Conservation (phyloP, 78 protist species). For the Cavenderia fasciculata region DNA sequence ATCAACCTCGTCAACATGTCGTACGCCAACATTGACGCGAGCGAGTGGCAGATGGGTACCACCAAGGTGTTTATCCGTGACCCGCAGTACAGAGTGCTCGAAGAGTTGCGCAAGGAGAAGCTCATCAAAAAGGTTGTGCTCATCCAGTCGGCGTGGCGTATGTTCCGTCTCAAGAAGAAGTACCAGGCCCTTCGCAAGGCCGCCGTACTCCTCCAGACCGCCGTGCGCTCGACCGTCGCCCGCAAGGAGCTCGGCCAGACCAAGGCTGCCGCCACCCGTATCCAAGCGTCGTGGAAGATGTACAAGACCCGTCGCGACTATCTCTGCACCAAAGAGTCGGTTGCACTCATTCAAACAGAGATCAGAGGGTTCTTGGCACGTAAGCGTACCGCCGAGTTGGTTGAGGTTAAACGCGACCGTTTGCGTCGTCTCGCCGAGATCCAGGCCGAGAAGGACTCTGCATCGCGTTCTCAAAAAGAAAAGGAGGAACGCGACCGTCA, state of each 20-base stretch:
- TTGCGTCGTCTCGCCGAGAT: slow-evolving; percentile 34
- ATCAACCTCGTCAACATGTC: neutral
- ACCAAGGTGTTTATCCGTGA: slow-evolving; percentile 81
- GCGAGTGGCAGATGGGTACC: slow-evolving; percentile 64
- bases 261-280: slow-evolving; percentile 33
- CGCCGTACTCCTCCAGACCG: slow-evolving; percentile 9
- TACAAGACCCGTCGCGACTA: slow-evolving; percentile 6
- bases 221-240: neutral
- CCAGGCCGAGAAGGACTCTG: slow-evolving; percentile 44
- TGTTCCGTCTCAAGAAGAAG: slow-evolving; percentile 35
- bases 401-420: slow-evolving; percentile 21
- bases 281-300: slow-evolving; percentile 66
- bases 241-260: slow-evolving; percentile 23
- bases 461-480: slow-evolving; percentile 20
- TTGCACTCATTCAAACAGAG: neutral
- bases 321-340: neutral
- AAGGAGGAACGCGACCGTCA: slow-evolving; percentile 51
- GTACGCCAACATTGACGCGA: neutral
- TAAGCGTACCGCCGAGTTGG: neutral
- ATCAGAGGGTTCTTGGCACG: slow-evolving; percentile 38
- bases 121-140: slow-evolving; percentile 12
- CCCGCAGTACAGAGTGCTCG: slow-evolving; percentile 36
- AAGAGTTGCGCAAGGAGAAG: slow-evolving; percentile 33
- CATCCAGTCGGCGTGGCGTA: slow-evolving; percentile 54
- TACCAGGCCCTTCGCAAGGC: neutral